These are phyloP conservation scores for Eucalyptus viminalis DNA, from an alignment of 345 rosid genomes.

Conservation along the genomic window DNA sequence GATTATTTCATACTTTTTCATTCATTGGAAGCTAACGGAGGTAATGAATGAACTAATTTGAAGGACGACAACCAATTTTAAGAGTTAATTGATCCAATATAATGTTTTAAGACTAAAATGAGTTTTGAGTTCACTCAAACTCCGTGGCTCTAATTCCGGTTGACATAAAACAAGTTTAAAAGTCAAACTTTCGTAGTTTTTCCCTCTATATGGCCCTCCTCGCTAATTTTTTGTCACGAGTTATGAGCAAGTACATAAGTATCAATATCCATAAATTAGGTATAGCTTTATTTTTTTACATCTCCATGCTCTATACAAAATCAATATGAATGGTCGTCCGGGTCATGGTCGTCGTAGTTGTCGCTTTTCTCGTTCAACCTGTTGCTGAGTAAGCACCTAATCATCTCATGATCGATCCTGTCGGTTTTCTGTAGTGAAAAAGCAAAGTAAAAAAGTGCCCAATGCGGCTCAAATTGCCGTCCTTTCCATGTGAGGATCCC, in stretches of 20 bases:
- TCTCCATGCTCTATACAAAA: not conserved
- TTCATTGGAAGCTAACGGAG: not conserved
- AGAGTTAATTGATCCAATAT: not conserved
- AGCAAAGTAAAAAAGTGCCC: not conserved
- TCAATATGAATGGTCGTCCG: not conserved
- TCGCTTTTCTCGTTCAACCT: not conserved
- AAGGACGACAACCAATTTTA: not conserved
- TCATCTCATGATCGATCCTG: not conserved
- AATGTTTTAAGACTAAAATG: not conserved
- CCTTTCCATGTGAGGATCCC: not conserved
- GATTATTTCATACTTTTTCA: not conserved
- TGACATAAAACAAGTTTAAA: not conserved
- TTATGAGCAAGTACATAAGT: not conserved
- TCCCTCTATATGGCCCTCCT: not conserved
- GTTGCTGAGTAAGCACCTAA: not conserved
- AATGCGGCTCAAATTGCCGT: not conserved
- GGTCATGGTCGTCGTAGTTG: not conserved
- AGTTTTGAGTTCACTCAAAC: not conserved
- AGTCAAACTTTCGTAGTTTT: not conserved
- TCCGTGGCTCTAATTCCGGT: not conserved
- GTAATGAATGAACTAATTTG: not conserved
- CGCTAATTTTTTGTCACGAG: not conserved
- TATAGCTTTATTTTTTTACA: not conserved
- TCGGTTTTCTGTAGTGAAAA: not conserved
- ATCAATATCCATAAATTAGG: not conserved